phyloP scores from a whole-genome alignment of 2,329 filamentous ascomycete species.

The Ophiosphaerella korrae region DNA sequence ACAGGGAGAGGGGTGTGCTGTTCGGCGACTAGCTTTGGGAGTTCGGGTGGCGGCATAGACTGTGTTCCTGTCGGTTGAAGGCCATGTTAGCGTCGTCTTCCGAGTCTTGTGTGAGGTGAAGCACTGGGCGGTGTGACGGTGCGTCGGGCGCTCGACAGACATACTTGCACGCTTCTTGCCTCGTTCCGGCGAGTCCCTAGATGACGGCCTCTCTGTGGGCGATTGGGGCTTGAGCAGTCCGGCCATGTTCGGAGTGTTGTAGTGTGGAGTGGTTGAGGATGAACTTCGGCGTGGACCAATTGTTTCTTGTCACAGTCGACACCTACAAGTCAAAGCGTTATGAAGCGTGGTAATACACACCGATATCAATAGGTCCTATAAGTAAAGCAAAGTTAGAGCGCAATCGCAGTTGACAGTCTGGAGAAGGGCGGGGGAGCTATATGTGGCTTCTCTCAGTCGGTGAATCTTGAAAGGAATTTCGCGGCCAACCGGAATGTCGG shows the following conservation, averaged over 20 bases:
- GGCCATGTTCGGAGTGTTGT: constrained; percentile 17
- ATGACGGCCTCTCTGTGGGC: constrained; percentile 22
- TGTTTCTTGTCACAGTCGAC: neutral
- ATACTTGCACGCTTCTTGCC: constrained; percentile 46
- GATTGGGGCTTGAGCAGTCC: constrained; percentile 27
- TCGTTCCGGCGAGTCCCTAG: constrained; percentile 43
- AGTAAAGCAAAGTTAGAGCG: neutral
- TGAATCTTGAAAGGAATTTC: constrained; percentile 5
- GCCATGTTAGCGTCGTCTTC: constrained; percentile 29
- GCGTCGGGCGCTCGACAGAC: constrained; percentile 29
- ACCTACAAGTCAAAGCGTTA: neutral
- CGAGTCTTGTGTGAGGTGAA: constrained; percentile 11
- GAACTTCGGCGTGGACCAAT: neutral
- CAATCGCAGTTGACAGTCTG: neutral
- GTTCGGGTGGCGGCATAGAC: constrained; percentile 86
- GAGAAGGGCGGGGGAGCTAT: neutral
- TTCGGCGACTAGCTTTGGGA: constrained; percentile 92
- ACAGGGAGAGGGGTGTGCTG: constrained; percentile 83
- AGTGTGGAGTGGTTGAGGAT: neutral
- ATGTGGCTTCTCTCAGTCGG: constrained; percentile 1
- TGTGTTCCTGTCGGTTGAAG: constrained; percentile 64
- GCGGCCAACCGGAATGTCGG: neutral
- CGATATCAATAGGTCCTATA: neutral
- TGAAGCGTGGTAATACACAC: neutral
- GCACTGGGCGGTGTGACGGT: constrained; percentile 3